These are phyloP conservation scores for Claviceps arundinis DNA, from an alignment of 2,329 filamentous ascomycete genomes.

Conservation along the genomic window DNA sequence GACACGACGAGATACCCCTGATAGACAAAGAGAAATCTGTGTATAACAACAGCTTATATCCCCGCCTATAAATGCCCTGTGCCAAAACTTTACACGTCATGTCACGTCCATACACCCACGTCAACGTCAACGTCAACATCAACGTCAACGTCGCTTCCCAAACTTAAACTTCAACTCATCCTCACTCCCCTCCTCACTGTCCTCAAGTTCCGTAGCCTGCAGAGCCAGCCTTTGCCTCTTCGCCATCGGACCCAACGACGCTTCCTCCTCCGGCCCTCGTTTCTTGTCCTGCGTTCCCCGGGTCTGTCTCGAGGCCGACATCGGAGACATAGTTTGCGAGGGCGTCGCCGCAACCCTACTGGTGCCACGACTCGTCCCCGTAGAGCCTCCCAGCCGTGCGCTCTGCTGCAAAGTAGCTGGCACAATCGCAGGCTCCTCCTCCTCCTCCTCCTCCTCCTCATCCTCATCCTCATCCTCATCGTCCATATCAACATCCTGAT, in stretches of 20 bases:
- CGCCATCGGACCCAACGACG: constrained; percentile 16
- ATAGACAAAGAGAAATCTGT: neutral
- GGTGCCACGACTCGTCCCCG: constrained; percentile 12
- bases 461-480: neutral
- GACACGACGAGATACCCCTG: constrained; percentile 5
- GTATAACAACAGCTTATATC: neutral
- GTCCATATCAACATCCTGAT: constrained; percentile 15
- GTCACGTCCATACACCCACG: too few species aligned
- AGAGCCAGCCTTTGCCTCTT: constrained; percentile 22
- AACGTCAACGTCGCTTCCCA: constrained; percentile 34
- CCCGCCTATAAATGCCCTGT: neutral
- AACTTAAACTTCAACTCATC: constrained; percentile 45
- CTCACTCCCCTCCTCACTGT: constrained; percentile 39
- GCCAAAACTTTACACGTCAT: neutral
- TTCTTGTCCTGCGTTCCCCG: constrained; percentile 19
- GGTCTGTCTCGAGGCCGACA: constrained; percentile 12
- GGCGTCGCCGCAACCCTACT: constrained; percentile 12
- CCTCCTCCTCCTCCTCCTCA: neutral
- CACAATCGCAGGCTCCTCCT: constrained; percentile 1
- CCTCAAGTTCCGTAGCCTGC: constrained; percentile 20
- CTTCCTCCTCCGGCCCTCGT: constrained; percentile 15
- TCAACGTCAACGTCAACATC: constrained; percentile 16
- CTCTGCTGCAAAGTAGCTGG: constrained; percentile 1
- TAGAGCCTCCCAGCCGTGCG: constrained; percentile 5
- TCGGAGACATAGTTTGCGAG: constrained; percentile 17